Conservation (phyloP, 495 filamentous ascomycete species). For the Xylaria cubensis region DNA sequence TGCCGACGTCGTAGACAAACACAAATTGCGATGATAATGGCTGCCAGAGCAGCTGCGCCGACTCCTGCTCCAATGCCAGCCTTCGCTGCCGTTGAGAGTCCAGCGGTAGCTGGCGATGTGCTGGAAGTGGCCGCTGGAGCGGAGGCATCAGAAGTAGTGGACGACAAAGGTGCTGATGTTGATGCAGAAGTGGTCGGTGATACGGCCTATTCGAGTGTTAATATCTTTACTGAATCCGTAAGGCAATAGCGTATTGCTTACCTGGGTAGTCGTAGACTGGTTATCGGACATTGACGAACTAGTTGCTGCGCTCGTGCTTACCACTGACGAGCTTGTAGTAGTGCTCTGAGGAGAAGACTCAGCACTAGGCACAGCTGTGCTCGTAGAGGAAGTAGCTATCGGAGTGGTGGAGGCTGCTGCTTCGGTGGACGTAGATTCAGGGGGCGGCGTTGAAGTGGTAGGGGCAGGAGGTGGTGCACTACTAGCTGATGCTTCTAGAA, state of each 20-base stretch:
- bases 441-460: constrained; percentile 24
- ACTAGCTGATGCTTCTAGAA: constrained; percentile 20
- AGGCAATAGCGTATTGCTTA: not conserved
- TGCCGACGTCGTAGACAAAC: constrained; percentile 43
- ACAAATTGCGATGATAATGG: constrained; percentile 38
- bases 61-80: constrained; percentile 53
- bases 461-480: constrained; percentile 5
- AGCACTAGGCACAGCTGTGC: constrained; percentile 4
- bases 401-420: not conserved
- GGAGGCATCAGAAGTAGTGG: constrained; percentile 2
- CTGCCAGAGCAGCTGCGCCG: constrained; percentile 41
- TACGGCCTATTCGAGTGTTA: constrained; percentile 1
- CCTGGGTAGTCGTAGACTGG: not conserved
- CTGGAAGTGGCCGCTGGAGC: constrained; percentile 8
- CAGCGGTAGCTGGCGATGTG: constrained; percentile 22
- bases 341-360: constrained; percentile 11
- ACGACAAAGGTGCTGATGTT: constrained; percentile 26
- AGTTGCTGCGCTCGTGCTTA: not conserved
- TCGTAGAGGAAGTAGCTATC: not conserved
- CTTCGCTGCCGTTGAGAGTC: constrained; percentile 45
- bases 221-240: not conserved
- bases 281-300: not conserved
- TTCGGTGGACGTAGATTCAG: constrained; percentile 17
- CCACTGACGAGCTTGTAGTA: not conserved
- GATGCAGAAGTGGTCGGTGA: constrained; percentile 23